Base-by-base conservation (phyloP, 2,329 filamentous ascomycete genomes). In the Helicocarpus griseus region DNA sequence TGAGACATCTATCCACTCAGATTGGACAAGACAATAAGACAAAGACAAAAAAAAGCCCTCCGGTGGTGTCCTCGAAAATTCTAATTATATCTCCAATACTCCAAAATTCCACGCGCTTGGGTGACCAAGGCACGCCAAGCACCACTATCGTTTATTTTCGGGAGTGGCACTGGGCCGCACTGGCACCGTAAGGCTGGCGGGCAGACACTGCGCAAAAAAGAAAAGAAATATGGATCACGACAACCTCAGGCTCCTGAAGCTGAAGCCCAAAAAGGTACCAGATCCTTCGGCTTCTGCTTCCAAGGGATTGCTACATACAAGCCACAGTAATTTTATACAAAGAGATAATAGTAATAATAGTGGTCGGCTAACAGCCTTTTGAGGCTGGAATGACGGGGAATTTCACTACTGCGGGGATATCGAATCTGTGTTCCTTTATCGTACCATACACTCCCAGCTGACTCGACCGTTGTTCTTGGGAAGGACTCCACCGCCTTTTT, bases 401-500 rank as follows among this genome's bases (percentile, higher is more conserved):
- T 35, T 47, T 22, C 31, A 35, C 31, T 14, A n/a, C 24, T 47
- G 29, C 19, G 29, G 44, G 29, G 44, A 35, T 24, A 33, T 29
- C n/a, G 17, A 46, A 17, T 29, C 41, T 31, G 5, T n/a, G 14
- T n/a, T 45, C 5, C 8, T 29, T 45, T 31, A 14, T 46, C 17
- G 2, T 31, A 13, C 43, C 43, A 46, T 22, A 21, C 22, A 14
- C 11, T n/a, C 19, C 28, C 44, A 35, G 28, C 43, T 46, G 43
- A 46, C 17, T 13, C 17, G 14, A n/a, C 26, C 4, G 26, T 47
- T 17, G 19, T 4, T 0, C 29, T 46, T 46, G 29, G 44, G 44
- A 35, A 33, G 7, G 29, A 24, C 44, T 47, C 44, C 44, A 47
- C 44, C 44, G 44, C 44, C 41, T 47, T 33, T 47, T 31, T n/a